Conservation (phyloP, 192 early-diverging fungal genomes). For the Coemansia sp. region DNA sequence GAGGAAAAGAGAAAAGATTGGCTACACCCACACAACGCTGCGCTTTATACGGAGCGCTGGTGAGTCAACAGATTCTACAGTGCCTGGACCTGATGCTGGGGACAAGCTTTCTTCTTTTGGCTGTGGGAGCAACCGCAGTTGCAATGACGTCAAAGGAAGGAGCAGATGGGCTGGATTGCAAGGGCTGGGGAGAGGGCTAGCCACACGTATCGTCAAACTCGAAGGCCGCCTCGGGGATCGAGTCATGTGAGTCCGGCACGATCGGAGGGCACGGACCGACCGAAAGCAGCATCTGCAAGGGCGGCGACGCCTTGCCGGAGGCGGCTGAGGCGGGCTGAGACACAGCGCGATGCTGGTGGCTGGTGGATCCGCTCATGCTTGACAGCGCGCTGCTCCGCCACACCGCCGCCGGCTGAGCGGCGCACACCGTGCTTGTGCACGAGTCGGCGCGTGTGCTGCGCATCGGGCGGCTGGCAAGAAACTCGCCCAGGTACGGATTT, state of each 20-base stretch:
- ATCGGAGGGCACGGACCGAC: constrained; percentile 21
- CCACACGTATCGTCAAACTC: constrained; percentile 9
- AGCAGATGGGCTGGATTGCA: too few species aligned
- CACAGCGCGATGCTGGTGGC: constrained; percentile 6
- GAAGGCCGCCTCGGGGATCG: constrained; percentile 17
- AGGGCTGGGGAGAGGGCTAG: background rate
- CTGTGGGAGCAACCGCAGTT: background rate
- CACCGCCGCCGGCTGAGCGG: constrained; percentile 13
- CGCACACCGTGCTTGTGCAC: constrained; percentile 13
- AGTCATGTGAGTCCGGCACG: constrained; percentile 13
- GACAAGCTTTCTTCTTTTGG: too few species aligned
- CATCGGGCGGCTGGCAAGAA: constrained; percentile 25
- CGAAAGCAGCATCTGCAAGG: constrained; percentile 6
- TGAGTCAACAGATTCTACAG: background rate
- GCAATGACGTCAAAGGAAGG: too few species aligned
- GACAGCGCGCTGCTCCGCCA: constrained; percentile 21
- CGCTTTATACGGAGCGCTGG: too few species aligned
- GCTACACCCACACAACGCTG: too few species aligned
- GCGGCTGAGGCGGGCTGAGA: constrained; percentile 23
- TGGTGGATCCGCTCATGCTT: constrained; percentile 8
- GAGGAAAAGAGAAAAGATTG: background rate
- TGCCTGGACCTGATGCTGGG: too few species aligned
- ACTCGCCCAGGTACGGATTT: constrained; percentile 50
- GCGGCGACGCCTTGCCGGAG: constrained; percentile 11
- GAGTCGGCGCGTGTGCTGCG: constrained; percentile 22